Evolutionary conservation across 352 stramenopile genomes (phyloP).

Genomic region (Phytophthora europaea): DNA sequence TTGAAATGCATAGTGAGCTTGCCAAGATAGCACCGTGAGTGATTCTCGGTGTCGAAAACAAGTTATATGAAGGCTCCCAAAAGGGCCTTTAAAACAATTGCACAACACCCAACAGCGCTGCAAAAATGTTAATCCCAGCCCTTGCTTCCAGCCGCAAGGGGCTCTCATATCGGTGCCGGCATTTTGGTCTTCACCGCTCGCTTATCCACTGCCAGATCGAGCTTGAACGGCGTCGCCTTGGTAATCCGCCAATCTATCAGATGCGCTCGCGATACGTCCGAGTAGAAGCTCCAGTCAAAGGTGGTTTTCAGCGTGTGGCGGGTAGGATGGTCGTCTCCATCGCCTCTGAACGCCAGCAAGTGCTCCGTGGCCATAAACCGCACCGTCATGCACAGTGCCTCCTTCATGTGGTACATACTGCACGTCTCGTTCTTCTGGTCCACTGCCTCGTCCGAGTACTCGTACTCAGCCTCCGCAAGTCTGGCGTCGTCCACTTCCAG

Average conservation of each 20-base stretch:
- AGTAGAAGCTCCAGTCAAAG: constrained; percentile 59
- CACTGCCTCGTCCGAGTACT: constrained; percentile 32
- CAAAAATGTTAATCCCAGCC: neutral
- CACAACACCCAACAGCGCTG: no score
- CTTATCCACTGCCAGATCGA: constrained; percentile 22
- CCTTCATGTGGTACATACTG: constrained; percentile 54
- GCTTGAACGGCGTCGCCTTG: constrained; percentile 41
- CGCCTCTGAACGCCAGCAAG: constrained; percentile 21
- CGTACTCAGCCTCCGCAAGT: constrained; percentile 47
- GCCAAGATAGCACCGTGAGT: no score
- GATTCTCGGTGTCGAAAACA: no score
- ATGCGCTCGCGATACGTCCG: constrained; percentile 46
- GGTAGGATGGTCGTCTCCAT: constrained; percentile 18
- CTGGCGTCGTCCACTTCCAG: constrained; percentile 40
- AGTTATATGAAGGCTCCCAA: no score
- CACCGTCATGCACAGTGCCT: constrained; percentile 51
- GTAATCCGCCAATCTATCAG: constrained; percentile 55
- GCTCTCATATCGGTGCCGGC: constrained; percentile 13
- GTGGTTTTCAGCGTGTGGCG: constrained; percentile 40
- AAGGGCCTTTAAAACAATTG: no score
- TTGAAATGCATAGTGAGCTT: no score
- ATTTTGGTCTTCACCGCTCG: constrained; percentile 1
- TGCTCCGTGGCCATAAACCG: constrained; percentile 48
- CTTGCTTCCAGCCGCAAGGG: neutral
- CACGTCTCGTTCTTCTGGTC: constrained; percentile 38